Evolutionary conservation across 83 land plant species (phyloP), one percentile per base, ranked within the genome.

Genomic region (Thuja plicata): DNA sequence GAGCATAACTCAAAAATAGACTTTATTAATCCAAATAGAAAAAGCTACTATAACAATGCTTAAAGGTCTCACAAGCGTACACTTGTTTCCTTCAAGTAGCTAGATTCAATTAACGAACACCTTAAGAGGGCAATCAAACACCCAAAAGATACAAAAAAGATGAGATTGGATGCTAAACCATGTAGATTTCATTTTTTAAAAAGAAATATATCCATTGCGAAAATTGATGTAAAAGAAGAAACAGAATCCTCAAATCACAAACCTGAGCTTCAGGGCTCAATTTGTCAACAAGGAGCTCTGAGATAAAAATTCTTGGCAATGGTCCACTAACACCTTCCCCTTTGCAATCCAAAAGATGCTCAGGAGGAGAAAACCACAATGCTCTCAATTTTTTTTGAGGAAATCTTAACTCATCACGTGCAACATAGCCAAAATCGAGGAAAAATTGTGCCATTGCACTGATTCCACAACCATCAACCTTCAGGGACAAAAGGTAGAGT

Each of bases 391-490:
- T 96, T 88, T 98, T 98, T 38, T 92, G 96, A 37, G 99, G 99
- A 90, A 98, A 98, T 48, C 93, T 94, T 88, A 98, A 91, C 89
- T 98, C 99, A 37, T 96, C 99, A 43, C 94, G 92, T n/a, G 48
- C 86, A 37, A 90, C 90, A 88, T 96, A 98, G 60, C 99, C 99
- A 89, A 95, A 91, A 89, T 98, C 97, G 66, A 93, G 87, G 90
- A 98, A 98, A 38, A 98, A 85, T 85, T 94, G 92, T 13, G 98
- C 96, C 88, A 98, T 91, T 27, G 99, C 95, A 89, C 94, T 94
- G 66, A 98, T 98, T 46, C 99, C 99, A 91, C 94, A 89, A 87
- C 98, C 98, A 93, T 97, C 93, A 0, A 95, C 96, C 99, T 98
- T 88, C 82, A 87, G 21, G 84, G 37, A 45, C 27, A 57, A 37